Base-by-base conservation (phyloP, 495 filamentous ascomycete genomes). In the Penicillium maclennaniae region DNA sequence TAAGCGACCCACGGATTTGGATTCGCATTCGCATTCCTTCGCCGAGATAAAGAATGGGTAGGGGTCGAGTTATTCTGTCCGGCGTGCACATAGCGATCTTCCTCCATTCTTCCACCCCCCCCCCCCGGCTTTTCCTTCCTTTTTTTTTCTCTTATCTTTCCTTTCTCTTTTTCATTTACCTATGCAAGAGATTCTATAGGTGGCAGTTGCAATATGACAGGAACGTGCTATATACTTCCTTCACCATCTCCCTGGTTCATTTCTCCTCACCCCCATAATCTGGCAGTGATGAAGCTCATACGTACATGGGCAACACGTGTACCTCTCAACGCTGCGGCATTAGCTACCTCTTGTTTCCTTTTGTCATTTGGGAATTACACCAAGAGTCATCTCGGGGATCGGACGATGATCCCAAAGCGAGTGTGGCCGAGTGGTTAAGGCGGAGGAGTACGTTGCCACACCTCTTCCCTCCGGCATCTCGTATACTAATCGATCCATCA, bases 11-110 rank as follows among this genome's bases (percentile, higher is more conserved):
- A 46, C 55, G 53, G 45, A 56, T 36, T 49, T 40, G 38, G 46
- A 61, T 43, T 40, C 47, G 20, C 23, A 23, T 23, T 23, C 23
- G n/a, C n/a, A n/a, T n/a, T n/a, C 5, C 53, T 60, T 27, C 58
- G 49, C 52, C 60, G 56, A 23, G 58, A 60, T 58, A 42, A 54
- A 55, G 47, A 65, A 52, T 57, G 70, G 65, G 54, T 64, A 36
- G 60, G 62, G 52, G 52, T 57, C 54, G 73, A 74, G 45, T 51
- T 75, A 49, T 65, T 67, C 41, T 75, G 72, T 57, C 68, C 72
- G 47, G 56, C 64, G 53, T 74, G 69, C 70, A 69, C 55, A 69
- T 75, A 66, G 59, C 25, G 48, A 49, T 45, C 45, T 10, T 20
- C 46, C 42, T 43, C 46, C 20, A 63, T 55, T 54, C 58, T 54